Percentiles rank a stretch among this genome's conserved stretches.
These are phyloP conservation scores for Lentinus tigrinus DNA, from an alignment of 768 basidiomycete species.

Conservation along the genomic window DNA sequence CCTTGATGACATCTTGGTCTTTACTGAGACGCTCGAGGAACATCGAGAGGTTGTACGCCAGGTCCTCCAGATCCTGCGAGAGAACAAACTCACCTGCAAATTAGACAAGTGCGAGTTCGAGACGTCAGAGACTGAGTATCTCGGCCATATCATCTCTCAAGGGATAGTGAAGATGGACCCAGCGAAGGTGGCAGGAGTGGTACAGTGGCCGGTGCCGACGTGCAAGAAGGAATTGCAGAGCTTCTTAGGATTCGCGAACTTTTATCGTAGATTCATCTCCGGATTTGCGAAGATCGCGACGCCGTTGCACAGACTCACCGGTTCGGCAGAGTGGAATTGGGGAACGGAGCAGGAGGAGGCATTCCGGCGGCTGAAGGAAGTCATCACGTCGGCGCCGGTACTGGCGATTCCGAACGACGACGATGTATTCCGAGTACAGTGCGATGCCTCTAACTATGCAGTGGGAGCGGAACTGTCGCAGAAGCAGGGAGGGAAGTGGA, in stretches of 20 bases:
- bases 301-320: conserved; percentile 7
- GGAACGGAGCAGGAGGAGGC: background rate
- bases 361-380: background rate
- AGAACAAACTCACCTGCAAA: conserved; percentile 35
- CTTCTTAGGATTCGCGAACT: conserved; percentile 32
- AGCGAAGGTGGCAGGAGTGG: conserved; percentile 30
- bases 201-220: conserved; percentile 28
- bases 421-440: conserved; percentile 16
- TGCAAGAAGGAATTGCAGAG: conserved; percentile 20
- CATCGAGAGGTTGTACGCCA: conserved; percentile 15
- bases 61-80: conserved; percentile 29
- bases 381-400: conserved; percentile 5
- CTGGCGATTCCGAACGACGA: conserved; percentile 5
- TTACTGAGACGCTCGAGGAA: conserved; percentile 1
- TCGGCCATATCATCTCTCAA: conserved; percentile 30
- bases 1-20: conserved; percentile 39
- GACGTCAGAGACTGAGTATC: conserved; percentile 22
- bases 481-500: background rate
- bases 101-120: conserved; percentile 38
- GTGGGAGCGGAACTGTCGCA: conserved; percentile 31
- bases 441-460: conserved; percentile 26
- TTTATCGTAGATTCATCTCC: conserved; percentile 31
- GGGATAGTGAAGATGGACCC: conserved; percentile 32
- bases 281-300: conserved; percentile 27
- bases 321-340: background rate